Evolutionary conservation across 495 filamentous ascomycete species (phyloP).

Genomic region (Durotheca rogersii): DNA sequence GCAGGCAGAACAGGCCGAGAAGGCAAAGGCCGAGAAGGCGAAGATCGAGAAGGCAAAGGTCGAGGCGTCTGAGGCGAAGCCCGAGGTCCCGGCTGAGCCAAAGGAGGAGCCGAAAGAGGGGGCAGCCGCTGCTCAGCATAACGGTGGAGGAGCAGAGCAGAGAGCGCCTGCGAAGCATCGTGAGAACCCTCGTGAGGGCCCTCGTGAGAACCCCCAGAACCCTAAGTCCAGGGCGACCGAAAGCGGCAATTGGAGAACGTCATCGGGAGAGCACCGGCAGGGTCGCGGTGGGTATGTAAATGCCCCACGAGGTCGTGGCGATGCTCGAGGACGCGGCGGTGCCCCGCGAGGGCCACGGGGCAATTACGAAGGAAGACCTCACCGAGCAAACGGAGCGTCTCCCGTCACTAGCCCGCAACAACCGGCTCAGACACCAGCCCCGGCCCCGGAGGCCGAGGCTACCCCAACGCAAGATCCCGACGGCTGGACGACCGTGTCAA

Average conservation of each 20-base stretch:
- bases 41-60: constrained; percentile 20
- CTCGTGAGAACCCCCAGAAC: constrained; percentile 25
- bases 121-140: constrained; percentile 21
- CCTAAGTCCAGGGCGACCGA: constrained; percentile 47
- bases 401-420: constrained; percentile 31
- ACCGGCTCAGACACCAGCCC: constrained; percentile 35
- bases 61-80: constrained; percentile 28
- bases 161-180: constrained; percentile 34
- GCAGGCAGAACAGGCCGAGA: constrained; percentile 32
- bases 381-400: constrained; percentile 47
- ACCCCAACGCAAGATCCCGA: constrained; percentile 58
- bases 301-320: constrained; percentile 36
- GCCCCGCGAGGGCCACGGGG: constrained; percentile 45
- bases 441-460: constrained; percentile 25
- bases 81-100: constrained; percentile 23
- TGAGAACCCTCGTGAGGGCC: constrained; percentile 17
- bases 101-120: constrained; percentile 33
- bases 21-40: constrained; percentile 28
- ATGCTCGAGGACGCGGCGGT: constrained; percentile 41
- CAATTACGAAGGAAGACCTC: constrained; percentile 41
- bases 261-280: constrained; percentile 43
- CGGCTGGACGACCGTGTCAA: constrained; percentile 74
- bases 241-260: constrained; percentile 54
- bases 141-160: constrained; percentile 34
- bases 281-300: constrained; percentile 43